These are phyloP conservation scores for Xerocomus brunneocitrinus DNA, from an alignment of 768 basidiomycete species.

Conservation along the genomic window DNA sequence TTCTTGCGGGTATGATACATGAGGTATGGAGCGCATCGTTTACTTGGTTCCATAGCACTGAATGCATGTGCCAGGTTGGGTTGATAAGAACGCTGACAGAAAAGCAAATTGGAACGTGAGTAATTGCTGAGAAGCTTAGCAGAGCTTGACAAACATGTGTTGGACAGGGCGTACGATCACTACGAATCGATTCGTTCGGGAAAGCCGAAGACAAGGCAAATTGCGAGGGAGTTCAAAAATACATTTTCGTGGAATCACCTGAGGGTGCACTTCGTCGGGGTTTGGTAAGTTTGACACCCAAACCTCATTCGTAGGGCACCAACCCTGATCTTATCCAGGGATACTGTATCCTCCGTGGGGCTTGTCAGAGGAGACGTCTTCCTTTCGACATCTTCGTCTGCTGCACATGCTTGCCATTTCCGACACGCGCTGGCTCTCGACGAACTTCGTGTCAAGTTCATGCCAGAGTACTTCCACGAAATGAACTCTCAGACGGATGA, in stretches of 20 bases:
- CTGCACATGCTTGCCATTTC: conserved; percentile 52
- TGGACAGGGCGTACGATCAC: conserved; percentile 16
- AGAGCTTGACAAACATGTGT: not conserved
- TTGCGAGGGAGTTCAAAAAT: conserved; percentile 36
- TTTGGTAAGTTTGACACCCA: conserved; percentile 36
- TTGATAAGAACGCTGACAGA: conserved; percentile 29
- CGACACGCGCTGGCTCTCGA: conserved; percentile 66
- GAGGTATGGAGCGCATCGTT: conserved; percentile 17
- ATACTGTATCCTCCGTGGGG: conserved; percentile 64
- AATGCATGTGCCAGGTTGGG: conserved; percentile 26
- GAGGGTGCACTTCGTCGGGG: conserved; percentile 47
- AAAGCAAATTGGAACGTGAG: conserved; percentile 31
- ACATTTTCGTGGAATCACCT: conserved; percentile 42
- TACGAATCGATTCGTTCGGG: conserved; percentile 15
- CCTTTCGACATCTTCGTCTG: conserved; percentile 55
- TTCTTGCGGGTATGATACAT: conserved; percentile 36
- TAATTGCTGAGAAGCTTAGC: not conserved
- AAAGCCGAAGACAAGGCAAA: conserved; percentile 18
- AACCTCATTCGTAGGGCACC: not conserved
- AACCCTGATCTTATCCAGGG: conserved; percentile 36
- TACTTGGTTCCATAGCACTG: not conserved
- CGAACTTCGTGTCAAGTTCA: conserved; percentile 57
- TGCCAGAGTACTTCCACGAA: conserved; percentile 37
- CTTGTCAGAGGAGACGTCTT: conserved; percentile 40
- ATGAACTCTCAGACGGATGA: conserved; percentile 20